phyloP scores from a whole-genome alignment of 306 rosid species.

The Glycine latifolia region DNA sequence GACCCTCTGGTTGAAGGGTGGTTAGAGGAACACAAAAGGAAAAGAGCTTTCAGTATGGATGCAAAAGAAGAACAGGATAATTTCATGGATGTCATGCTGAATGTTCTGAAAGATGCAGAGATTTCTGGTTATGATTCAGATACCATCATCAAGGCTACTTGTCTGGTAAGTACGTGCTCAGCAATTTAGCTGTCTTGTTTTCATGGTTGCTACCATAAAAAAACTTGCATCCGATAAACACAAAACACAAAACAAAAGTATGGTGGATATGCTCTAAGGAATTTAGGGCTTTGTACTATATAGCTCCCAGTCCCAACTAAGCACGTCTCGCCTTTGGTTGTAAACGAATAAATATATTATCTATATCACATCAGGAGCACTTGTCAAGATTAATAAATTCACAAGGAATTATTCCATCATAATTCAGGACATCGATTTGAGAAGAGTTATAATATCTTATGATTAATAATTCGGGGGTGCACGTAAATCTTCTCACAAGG shows the following conservation, averaged over 20 bases:
- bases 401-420: not conserved
- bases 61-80: constrained; percentile 50
- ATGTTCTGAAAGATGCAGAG: constrained; percentile 38
- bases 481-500: not conserved
- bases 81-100: constrained; percentile 54
- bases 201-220: constrained; percentile 14
- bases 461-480: not conserved
- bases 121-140: constrained; percentile 49
- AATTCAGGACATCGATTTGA: not conserved
- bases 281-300: not conserved
- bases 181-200: not conserved
- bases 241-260: not conserved
- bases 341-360: not conserved
- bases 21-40: constrained; percentile 56
- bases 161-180: constrained; percentile 37
- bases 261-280: not conserved
- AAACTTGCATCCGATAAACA: constrained; percentile 4
- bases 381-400: not conserved
- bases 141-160: constrained; percentile 57
- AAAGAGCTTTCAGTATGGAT: constrained; percentile 23
- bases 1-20: constrained; percentile 45
- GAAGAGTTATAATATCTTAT: not conserved
- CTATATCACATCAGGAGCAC: not conserved
- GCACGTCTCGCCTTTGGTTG: not conserved
- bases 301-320: not conserved